A percentile compares a stretch with the other conserved stretches of the same genome.
These are phyloP conservation scores for Scheffersomyces cryptocercus DNA, from an alignment of 1,139 yeast species.

Conservation along the genomic window DNA sequence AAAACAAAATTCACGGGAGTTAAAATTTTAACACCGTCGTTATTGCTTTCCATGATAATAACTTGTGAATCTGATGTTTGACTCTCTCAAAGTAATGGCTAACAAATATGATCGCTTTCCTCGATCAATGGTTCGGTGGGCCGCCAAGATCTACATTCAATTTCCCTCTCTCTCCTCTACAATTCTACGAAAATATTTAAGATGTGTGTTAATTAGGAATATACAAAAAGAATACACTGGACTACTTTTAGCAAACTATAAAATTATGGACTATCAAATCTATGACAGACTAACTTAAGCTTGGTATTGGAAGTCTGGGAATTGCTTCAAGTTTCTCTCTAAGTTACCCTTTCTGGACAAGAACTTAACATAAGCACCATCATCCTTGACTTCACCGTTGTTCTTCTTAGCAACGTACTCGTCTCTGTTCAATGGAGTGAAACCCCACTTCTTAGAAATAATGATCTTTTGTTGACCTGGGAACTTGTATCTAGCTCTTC, in stretches of 20 bases:
- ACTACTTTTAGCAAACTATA: slow-evolving; percentile 5
- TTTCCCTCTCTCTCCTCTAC: no score
- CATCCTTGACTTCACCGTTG: slow-evolving; percentile 98
- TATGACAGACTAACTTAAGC: slow-evolving; percentile 25
- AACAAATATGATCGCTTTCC: no score
- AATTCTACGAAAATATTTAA: not conserved
- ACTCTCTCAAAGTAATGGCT: no score
- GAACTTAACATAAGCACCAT: slow-evolving; percentile 99
- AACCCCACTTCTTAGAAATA: slow-evolving; percentile 99
- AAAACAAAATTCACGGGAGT: no score
- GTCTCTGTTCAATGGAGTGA: slow-evolving; percentile 98
- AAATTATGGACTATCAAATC: not conserved
- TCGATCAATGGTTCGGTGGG: no score
- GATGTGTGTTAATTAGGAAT: not conserved
- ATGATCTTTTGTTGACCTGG: slow-evolving; percentile 99
- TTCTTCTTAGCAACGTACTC: slow-evolving; percentile 93
- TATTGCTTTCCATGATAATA: no score
- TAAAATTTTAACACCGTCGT: no score
- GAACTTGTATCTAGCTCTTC: slow-evolving; percentile 99
- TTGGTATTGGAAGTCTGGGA: slow-evolving; percentile 86
- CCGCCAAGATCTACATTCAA: no score
- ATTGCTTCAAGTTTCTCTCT: slow-evolving; percentile 86
- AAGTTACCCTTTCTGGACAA: slow-evolving; percentile 94
- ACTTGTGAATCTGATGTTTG: no score
- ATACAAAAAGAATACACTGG: no score